A percentile compares a stretch with the other conserved stretches of the same genome.
These are phyloP conservation scores for Fragilaria crotonensis DNA, from an alignment of 108 stramenopile species.

Conservation along the genomic window DNA sequence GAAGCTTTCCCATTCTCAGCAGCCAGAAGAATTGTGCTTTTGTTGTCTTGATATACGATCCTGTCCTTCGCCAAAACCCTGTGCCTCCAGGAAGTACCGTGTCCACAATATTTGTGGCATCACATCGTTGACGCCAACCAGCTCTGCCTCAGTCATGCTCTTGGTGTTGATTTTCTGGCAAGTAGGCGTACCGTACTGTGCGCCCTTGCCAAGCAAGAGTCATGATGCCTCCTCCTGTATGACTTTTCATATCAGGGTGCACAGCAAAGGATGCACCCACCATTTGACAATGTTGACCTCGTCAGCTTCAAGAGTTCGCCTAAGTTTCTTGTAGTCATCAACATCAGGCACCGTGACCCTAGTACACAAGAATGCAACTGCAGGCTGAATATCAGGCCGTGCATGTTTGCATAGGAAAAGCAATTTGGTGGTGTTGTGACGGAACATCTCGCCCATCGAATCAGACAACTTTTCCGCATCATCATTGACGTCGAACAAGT, in stretches of 20 bases:
- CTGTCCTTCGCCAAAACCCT: not conserved
- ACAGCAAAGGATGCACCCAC: slow-evolving; percentile 44
- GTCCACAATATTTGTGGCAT: slow-evolving; percentile 10
- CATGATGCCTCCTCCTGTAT: slow-evolving; percentile 34
- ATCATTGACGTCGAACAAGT: slow-evolving; percentile 29
- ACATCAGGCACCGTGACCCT: slow-evolving; percentile 20
- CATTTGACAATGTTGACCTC: slow-evolving; percentile 17
- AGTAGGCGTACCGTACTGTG: slow-evolving; percentile 1
- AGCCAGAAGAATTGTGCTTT: slow-evolving; percentile 3
- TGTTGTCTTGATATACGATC: slow-evolving; percentile 6
- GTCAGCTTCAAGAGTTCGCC: slow-evolving; percentile 8
- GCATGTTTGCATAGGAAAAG: slow-evolving; percentile 22
- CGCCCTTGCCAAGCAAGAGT: slow-evolving; percentile 20
- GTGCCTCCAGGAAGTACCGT: slow-evolving; percentile 12
- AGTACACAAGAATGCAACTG: slow-evolving; percentile 29
- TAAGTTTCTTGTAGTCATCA: slow-evolving; percentile 32
- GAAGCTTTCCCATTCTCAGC: slow-evolving; percentile 17
- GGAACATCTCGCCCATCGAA: slow-evolving; percentile 10
- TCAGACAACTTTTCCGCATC: not conserved
- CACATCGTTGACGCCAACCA: slow-evolving; percentile 10
- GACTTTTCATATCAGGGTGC: slow-evolving; percentile 35
- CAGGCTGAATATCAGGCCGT: slow-evolving; percentile 25
- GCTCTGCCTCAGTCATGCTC: slow-evolving; percentile 17
- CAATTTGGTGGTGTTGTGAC: slow-evolving; percentile 20
- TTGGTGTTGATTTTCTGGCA: slow-evolving; percentile 28